Evolutionary conservation across 2,329 filamentous ascomycete species (phyloP), one percentile per base, ranked within the genome.

Genomic region (Capronia americana): DNA sequence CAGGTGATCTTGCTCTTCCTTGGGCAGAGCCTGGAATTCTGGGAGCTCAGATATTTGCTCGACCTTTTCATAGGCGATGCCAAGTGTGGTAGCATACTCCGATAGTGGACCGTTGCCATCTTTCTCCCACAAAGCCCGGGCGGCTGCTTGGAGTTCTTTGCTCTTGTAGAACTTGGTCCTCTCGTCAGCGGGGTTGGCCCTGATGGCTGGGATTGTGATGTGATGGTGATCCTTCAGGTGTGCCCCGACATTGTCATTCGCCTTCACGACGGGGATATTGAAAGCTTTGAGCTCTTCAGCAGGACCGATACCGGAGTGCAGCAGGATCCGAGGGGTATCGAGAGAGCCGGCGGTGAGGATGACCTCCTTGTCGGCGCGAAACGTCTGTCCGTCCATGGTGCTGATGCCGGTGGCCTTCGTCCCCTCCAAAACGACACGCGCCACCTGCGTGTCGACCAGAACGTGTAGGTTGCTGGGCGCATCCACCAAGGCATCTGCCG

Each of bases 391-490:
- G 26, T 79, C 75, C 0, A 77, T 75, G 8, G 76, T 76, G 64
- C 82, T 77, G 1, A 86, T 80, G 2, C 83, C 85, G 0, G 80
- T 72, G 1, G 79, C 80, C 65, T 75, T 82, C 57, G 78, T 80
- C 0, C 78, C 82, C 32, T 84, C 76, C 1, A 86, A 66, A 2
- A 86, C 57, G 1, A 87, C 65, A 4, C 79, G 80, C 44, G 80
- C 78, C 4, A 87, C 84, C 1, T 79, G 78, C 0, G 82, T 75
- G 23, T 81, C 75, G 3, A 83, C 84, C 65, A 84, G 67, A 28
- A 89, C 77, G 0, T 80, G 83, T 46, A 90, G 74, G 66, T 89
- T 89, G 0, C 77, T 72, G 0, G 84, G 83, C 0, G 72, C 53
- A 2, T 75, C 71, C 1, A 70, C 67, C 11, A 88, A 69, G 54